Evolutionary conservation across 192 early-diverging fungal species (phyloP), one percentile per base, ranked within the genome.

Genomic region (Entomortierella beljakovae): DNA sequence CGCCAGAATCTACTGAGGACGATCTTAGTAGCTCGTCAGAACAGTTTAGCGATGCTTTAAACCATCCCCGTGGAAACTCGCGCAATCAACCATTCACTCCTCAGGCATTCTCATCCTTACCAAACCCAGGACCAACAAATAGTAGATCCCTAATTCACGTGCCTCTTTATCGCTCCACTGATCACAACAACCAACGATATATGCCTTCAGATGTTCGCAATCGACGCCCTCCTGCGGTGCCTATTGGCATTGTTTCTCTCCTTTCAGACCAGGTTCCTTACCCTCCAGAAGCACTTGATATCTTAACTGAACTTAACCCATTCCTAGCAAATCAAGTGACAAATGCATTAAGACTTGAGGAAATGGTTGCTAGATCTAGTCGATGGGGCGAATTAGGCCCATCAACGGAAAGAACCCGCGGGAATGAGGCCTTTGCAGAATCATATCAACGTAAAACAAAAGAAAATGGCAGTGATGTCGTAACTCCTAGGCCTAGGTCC

Each of bases 231-330:
- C 82, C 75, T 15, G 66, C 68, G 10, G 69, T 81, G 42, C 85
- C 87, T 6, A 71, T 86, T 34, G 87, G 84, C 10, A 87, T 89
- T 48, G 51, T 89, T 4, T 89, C 87, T 0, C 84, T 89, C 40
- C 70, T 89, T 3, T 83, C 87, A 3, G 76, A 76, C n/a, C 67
- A 85, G 23, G 80, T 87, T 22, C 87, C 87, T 32, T 89, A 84
- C 54, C 85, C 87, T 18, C 60, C 71, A 34, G 73, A 77, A 25
- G 67, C 85, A 16, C 43, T 85, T 23, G 59, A 72, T 22, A 69
- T 82, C 32, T 23, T 89, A 20, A 60, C 63, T 2, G 68, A 75
- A 1, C 55, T 89, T 0, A 64, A 71, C 22, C 85, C 87, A 16
- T 89, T 85, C 52, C 58, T 89, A 43, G 83, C 87, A 6, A 80